Evolutionary conservation across 352 stramenopile species (phyloP), one percentile per base, ranked within the genome.

Genomic region (Thalassiosira mediterranea): DNA sequence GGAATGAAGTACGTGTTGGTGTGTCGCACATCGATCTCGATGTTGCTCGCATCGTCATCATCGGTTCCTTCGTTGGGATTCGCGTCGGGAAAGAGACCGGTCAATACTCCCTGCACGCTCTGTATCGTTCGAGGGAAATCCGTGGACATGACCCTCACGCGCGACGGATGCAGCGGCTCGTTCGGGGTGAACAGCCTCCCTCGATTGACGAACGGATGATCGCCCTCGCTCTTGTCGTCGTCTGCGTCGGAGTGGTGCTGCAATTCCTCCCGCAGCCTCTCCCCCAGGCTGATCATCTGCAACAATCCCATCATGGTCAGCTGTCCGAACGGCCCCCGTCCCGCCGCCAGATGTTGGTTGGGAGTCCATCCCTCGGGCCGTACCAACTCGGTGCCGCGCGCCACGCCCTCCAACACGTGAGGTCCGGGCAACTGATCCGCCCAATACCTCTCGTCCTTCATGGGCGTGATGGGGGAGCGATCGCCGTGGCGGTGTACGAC

Each of bases 101-200:
- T 71, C 11, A 92, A 52, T 4, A 91, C 46, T 23, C 73, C 87
- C 57, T 91, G 87, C 1, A 90, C 87, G 10, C 69, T 86, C 69
- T 92, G 84, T 29, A 92, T 90, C 0, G 87, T 92, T 15, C 86
- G 37, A 13, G 81, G 71, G 72, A 92, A 92, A 46, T 92, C 72
- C 4, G 86, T 92, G 13, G 44, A 81, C 72, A 84, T 73, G 8
- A 92, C 72, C 31, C 60, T 61, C n/a, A 92, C 58, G 57, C 80
- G 59, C 4, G 44, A 64, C 0, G 81, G 70, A 42, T 76, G 57
- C 2, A 89, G 58, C 1, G 74, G 76, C 44, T 69, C 31, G 3
- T 72, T 5, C 19, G 59, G 42, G 10, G 61, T 72, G 47, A 84
- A 84, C 2, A 85, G 38, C 49, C 44, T 66, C 15, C 34, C 64